phyloP scores from a whole-genome alignment of 23 red algal genomes.

The Gracilaria domingensis region DNA sequence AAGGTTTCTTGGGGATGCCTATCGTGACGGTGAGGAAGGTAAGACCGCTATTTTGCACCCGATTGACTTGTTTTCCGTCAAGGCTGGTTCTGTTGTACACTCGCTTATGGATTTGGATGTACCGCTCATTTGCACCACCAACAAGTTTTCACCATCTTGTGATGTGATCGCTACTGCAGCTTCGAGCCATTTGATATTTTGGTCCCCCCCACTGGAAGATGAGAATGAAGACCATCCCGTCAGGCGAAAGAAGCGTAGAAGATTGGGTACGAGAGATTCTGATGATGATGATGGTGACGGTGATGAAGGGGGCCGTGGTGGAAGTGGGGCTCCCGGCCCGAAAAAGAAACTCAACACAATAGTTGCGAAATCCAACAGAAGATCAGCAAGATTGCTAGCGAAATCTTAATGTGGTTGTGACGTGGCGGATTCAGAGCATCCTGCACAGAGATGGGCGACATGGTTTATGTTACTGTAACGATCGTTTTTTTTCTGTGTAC shows the following conservation, averaged over 20 bases:
- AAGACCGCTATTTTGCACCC: conserved; percentile 69
- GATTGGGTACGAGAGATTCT: neutral
- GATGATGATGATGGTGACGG: conserved; percentile 31
- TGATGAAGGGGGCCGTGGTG: neutral
- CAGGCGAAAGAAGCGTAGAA: neutral
- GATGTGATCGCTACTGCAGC: conserved; percentile 79
- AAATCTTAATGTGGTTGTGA: too few species aligned
- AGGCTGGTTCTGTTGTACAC: conserved; percentile 48
- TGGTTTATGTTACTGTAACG: too few species aligned
- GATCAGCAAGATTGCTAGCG: neutral
- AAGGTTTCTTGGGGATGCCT: conserved; percentile 79
- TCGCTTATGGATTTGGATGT: conserved; percentile 65
- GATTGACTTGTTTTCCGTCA: conserved; percentile 79
- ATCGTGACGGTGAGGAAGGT: conserved; percentile 17
- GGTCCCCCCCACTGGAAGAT: conserved; percentile 36
- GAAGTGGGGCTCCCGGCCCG: conserved; percentile 12
- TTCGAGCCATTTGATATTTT: conserved; percentile 64
- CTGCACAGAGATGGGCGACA: too few species aligned
- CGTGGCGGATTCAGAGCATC: too few species aligned
- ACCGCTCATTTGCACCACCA: conserved; percentile 59
- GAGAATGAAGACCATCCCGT: neutral
- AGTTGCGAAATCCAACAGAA: conserved; percentile 13
- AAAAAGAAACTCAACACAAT: conserved; percentile 43
- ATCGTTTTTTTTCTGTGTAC: too few species aligned
- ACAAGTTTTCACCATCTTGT: conserved; percentile 64